These are phyloP conservation scores for Lachnellula hyalina DNA, from an alignment of 2,329 filamentous ascomycete genomes.

Conservation along the genomic window DNA sequence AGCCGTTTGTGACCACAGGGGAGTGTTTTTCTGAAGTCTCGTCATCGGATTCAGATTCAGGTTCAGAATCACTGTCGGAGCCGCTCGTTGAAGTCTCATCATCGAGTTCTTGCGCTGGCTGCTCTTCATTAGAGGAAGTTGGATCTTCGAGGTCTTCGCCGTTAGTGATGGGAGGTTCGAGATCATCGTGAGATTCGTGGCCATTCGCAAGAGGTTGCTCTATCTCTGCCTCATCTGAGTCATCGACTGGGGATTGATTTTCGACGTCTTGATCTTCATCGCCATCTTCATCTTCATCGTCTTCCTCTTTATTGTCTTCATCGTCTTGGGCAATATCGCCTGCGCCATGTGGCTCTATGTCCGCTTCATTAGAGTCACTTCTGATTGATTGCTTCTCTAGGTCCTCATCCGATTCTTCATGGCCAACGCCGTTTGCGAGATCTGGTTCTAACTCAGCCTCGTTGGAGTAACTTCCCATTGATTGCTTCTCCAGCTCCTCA, in stretches of 20 bases:
- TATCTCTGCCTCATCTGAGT: background rate
- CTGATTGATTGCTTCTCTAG: too few species aligned
- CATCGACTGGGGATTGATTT: background rate
- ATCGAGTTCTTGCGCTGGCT: background rate
- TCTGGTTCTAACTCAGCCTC: too few species aligned
- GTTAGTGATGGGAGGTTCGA: background rate
- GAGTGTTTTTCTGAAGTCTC: background rate
- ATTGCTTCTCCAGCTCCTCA: too few species aligned
- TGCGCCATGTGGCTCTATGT: too few species aligned
- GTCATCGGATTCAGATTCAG: background rate
- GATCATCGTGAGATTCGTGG: background rate
- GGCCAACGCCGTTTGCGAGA: too few species aligned
- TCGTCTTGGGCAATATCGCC: too few species aligned
- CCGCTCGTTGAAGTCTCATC: background rate
- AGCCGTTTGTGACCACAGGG: background rate
- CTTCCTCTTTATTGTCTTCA: too few species aligned
- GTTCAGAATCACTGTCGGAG: background rate
- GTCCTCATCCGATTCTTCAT: too few species aligned
- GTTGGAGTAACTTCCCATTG: too few species aligned
- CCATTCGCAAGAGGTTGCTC: background rate
- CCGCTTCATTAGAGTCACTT: too few species aligned
- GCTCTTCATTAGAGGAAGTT: background rate
- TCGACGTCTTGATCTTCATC: background rate
- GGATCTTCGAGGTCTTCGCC: background rate
- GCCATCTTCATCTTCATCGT: background rate